Evolutionary conservation across 768 basidiomycete genomes (phyloP), one percentile per base, ranked within the genome.

Genomic region (Kondoa subrosea): DNA sequence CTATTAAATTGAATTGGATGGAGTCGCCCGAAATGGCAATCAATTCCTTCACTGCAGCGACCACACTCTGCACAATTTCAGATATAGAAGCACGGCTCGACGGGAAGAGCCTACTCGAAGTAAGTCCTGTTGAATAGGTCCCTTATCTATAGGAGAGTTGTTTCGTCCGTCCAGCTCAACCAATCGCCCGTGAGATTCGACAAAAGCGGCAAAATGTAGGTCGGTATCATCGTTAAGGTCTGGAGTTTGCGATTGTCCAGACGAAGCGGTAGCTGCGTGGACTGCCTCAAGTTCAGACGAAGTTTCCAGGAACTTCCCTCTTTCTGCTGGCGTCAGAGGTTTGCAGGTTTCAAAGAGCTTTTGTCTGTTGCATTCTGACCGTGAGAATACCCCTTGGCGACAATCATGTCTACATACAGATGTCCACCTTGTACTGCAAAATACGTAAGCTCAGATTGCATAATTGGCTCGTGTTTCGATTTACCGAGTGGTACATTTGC

Each of bases 131-230:
- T 70, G 29, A 62, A 57, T 59, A 26, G 25, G 15, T 27, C 56
- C 65, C 29, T 85, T 81, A 74, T 93, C 90, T 70, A 93, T 79
- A 0, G 91, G 90, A 2, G 87, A 88, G 3, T 74, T 77, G 61
- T 91, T 78, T 50, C 83, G 78, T 1, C 91, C 91, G 77, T 95
- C 91, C 62, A 96, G 78, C 76, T 95, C 92, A 57, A 93, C 78
- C 4, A 95, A 76, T 56, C 87, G 81, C 60, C 64, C 60, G 2
- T 85, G 83, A 0, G 87, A 87, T 68, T 81, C 81, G 34, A 95
- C 83, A 73, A 93, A 96, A 74, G 85, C 85, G 0, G 87, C 87
- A 72, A 91, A 96, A 77, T 95, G 92, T 8, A 89, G 79, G 72
- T 87, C 81, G 0, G 86, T 87, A 40, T 88, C 80, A 3, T 85